Evolutionary conservation across 2,329 filamentous ascomycete species (phyloP).

Genomic region (Fusarium succisae): DNA sequence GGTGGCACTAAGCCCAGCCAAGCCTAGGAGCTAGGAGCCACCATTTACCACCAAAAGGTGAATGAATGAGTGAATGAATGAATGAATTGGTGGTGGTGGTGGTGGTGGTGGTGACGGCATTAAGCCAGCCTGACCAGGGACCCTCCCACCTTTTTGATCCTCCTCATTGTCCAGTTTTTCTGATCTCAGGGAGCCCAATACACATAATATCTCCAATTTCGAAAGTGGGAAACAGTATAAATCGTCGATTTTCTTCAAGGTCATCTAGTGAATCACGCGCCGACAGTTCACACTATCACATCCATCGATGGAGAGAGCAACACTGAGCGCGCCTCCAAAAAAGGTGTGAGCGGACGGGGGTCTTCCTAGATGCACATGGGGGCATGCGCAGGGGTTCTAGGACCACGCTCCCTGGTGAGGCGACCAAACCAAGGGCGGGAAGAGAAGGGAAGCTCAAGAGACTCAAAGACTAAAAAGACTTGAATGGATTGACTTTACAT

Average conservation of each 20-base stretch:
- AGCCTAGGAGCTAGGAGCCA: constrained; percentile 3
- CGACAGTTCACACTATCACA: not conserved
- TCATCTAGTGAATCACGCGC: not conserved
- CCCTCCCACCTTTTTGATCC: constrained; percentile 11
- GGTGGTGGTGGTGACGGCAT: constrained; percentile 26
- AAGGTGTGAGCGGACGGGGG: constrained; percentile 36
- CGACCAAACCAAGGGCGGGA: constrained; percentile 12
- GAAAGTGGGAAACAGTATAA: not conserved
- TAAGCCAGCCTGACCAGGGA: constrained; percentile 19
- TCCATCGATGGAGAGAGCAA: not conserved
- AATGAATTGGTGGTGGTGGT: not conserved
- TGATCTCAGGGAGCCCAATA: not conserved
- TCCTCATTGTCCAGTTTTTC: not conserved
- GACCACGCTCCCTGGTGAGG: constrained; percentile 23
- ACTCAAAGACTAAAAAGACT: not conserved
- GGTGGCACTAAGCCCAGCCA: constrained; percentile 32
- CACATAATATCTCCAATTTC: too few relatives aligned
- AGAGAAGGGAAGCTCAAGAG: not conserved
- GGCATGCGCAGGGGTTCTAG: constrained; percentile 17
- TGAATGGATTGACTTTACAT: not conserved
- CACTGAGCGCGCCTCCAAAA: constrained; percentile 16
- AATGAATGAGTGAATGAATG: not conserved
- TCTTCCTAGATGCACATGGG: constrained; percentile 13
- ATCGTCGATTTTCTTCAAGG: not conserved
- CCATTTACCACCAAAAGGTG: constrained; percentile 7